phyloP scores from a whole-genome alignment of 2,329 filamentous ascomycete species.

The Ceratocystis cubensis region DNA sequence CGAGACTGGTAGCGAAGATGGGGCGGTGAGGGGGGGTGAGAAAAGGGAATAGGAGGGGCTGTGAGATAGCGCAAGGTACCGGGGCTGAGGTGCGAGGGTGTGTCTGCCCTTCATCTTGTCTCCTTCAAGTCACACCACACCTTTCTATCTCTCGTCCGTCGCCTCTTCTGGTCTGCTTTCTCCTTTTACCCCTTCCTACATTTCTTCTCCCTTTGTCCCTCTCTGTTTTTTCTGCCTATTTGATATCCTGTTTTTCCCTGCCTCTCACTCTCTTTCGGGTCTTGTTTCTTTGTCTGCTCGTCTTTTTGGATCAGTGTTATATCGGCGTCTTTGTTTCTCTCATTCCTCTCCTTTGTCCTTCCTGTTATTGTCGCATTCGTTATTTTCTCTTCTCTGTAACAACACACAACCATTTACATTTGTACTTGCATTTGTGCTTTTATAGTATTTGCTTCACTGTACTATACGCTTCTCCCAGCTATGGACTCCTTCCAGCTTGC shows the following conservation, averaged over 20 bases:
- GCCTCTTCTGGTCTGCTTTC: neutral
- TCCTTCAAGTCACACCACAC: too few relatives aligned
- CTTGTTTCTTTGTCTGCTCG: constrained; percentile 1
- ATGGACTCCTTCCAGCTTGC: too few relatives aligned
- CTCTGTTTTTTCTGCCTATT: neutral
- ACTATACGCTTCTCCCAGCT: too few relatives aligned
- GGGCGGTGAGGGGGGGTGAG: neutral
- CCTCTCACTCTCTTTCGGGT: neutral
- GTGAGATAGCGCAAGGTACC: neutral
- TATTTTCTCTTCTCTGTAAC: neutral
- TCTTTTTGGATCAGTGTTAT: neutral
- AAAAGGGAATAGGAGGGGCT: neutral
- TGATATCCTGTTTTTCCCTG: constrained; percentile 5
- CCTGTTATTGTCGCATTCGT: too few relatives aligned
- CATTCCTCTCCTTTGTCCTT: neutral
- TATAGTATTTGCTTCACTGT: neutral
- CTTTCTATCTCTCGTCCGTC: neutral
- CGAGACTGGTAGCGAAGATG: neutral
- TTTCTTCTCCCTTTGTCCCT: neutral
- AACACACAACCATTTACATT: neutral
- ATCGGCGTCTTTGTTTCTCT: neutral
- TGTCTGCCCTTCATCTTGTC: too few relatives aligned
- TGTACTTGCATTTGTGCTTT: neutral
- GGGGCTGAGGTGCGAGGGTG: neutral
- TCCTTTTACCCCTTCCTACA: neutral